Base-by-base conservation (phyloP, 345 rosid genomes). In the Noccaea bulbosa region DNA sequence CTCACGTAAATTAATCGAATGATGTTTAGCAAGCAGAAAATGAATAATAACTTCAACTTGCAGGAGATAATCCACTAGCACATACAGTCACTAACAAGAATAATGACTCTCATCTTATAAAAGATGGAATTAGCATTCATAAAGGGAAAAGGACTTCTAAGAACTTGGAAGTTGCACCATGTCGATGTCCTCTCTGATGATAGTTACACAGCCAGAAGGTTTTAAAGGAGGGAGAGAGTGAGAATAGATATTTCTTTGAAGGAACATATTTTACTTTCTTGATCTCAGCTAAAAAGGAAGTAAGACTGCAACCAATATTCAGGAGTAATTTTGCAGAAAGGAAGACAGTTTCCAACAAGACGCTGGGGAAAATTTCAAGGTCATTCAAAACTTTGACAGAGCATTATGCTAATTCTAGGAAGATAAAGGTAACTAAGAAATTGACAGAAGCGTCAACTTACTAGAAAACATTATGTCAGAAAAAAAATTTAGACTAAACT, bases 271-370 rank as follows among this genome's bases (percentile, higher is more conserved):
- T 41, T n/a, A 52, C 54, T 54, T 51, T 62, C 55, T 59, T 34
- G 56, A 12, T 65, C 55, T 48, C 71, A 51, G 65, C 76, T 45
- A 53, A 38, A 37, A 45, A 3, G 37, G 12, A 68, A 44, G 15
- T 22, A 49, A 43, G 48, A 44, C 20, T 2, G 39, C 41, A 41
- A 60, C 56, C 8, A 41, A 15, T 48, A 33, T 48, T 49, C 41
- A 37, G 9, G 45, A 51, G 39, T 22, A 64, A 38, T 11, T 64
- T 46, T 55, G 24, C 50, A 45, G 34, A 49, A 61, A 30, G 9
- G 22, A 50, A 71, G 27, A 51, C 5, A 57, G 50, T 12, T 48
- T 57, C 38, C 56, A 7, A 48, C 24, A 57, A 30, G 58, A 54
- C 2, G 12, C 10, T 57, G 68, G 40, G 62, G 34, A 30, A 61